Conservation (phyloP, 78 protist genomes). For the Isochrysis galbana region DNA sequence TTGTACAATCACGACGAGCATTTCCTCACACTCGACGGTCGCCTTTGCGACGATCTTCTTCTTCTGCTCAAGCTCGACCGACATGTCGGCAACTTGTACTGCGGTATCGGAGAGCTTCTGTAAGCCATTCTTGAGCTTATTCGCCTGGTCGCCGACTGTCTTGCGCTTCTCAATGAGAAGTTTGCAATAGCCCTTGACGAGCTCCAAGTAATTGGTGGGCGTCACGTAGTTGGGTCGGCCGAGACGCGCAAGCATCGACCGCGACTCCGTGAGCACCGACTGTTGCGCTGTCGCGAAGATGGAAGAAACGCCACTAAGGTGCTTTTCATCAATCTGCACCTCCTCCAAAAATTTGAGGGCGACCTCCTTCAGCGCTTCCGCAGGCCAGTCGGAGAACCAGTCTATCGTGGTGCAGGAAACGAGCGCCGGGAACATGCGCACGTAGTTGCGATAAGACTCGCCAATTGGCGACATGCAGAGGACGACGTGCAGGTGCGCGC, state of each 20-base stretch:
- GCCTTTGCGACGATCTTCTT: constrained; percentile 51
- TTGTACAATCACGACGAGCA: constrained; percentile 60
- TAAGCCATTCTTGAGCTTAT: constrained; percentile 71
- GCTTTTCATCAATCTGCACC: not conserved
- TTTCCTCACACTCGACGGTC: constrained; percentile 72
- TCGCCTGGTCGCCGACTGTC: constrained; percentile 23
- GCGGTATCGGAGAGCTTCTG: constrained; percentile 71
- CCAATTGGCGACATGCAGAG: constrained; percentile 78
- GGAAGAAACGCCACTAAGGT: constrained; percentile 11
- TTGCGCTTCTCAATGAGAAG: constrained; percentile 52
- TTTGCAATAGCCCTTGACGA: constrained; percentile 59
- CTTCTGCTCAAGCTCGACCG: constrained; percentile 56
- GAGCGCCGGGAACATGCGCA: constrained; percentile 86
- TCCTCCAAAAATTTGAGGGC: constrained; percentile 44
- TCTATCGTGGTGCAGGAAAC: constrained; percentile 85
- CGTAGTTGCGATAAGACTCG: constrained; percentile 61
- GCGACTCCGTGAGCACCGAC: constrained; percentile 37
- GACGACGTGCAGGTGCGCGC: constrained; percentile 63
- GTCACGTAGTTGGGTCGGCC: constrained; percentile 57
- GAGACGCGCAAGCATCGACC: constrained; percentile 32
- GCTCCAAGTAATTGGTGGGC: constrained; percentile 66
- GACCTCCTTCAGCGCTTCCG: constrained; percentile 68
- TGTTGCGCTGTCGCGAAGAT: constrained; percentile 51
- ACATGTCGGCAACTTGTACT: constrained; percentile 65
- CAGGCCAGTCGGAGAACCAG: constrained; percentile 81